A percentile compares a stretch with the other conserved stretches of the same genome.
Conservation (phyloP, 1,284 basidiomycete species). For the Earliella scabrosa region DNA sequence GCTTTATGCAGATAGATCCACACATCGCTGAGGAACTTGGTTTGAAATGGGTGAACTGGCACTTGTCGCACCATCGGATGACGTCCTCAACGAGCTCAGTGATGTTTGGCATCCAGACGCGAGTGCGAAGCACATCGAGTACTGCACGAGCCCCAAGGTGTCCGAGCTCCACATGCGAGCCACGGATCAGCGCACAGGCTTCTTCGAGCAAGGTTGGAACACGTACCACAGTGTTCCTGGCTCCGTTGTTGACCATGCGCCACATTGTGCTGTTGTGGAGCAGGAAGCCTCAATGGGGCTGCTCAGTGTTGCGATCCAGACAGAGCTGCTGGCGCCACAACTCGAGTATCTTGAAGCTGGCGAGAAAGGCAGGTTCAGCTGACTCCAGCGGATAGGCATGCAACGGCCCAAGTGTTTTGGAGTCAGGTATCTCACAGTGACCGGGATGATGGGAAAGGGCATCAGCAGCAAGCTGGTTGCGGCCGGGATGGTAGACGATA, state of each 20-base stretch:
- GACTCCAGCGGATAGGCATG: background rate
- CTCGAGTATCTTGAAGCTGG: background rate
- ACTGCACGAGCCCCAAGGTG: background rate
- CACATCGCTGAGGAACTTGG: no score
- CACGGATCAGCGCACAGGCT: background rate
- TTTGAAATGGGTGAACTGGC: conserved; percentile 1
- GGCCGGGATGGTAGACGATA: conserved; percentile 2
- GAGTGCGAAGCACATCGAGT: background rate
- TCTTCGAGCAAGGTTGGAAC: background rate
- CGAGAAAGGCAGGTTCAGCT: background rate
- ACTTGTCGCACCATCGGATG: background rate
- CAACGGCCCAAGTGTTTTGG: background rate
- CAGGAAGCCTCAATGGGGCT: background rate
- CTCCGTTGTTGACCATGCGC: background rate
- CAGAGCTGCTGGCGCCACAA: background rate
- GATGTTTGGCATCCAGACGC: background rate
- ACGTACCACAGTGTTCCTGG: background rate
- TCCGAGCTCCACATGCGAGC: background rate
- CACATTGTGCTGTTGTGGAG: background rate
- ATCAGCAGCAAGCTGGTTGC: conserved; percentile 3
- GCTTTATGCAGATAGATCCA: no score
- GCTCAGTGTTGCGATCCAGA: background rate
- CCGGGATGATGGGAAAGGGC: conserved; percentile 5
- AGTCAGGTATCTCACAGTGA: background rate
- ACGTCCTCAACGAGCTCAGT: background rate